Base-by-base conservation (phyloP, 208 protist species). In the Phytomonas sp. region DNA sequence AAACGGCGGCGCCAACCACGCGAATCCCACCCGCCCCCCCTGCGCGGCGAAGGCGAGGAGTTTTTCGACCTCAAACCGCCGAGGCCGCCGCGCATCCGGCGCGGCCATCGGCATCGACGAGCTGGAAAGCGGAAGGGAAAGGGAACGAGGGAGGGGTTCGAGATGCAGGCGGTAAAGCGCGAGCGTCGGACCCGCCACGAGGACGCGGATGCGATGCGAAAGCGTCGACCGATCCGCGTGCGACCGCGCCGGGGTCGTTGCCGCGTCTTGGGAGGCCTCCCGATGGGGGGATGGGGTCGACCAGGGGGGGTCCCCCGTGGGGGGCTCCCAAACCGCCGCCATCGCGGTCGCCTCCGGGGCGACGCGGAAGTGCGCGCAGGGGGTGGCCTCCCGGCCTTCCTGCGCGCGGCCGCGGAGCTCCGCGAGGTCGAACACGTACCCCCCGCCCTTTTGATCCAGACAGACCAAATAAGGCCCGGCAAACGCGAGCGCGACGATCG, bases 21-120 rank as follows among this genome's bases (percentile, higher is more conserved):
- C 78, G 56, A 83, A 89, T 66, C 91, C 82, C 2, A 83, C 76
- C 15, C 59, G 56, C 33, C 78, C 80, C 33, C 85, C 82, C 29
- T 95, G 89, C 5, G 89, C 89, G 4, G 89, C 85, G 75, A 95
- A 95, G 37, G 76, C 73, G 13, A 89, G 56, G 29, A 89, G 31
- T 60, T 88, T 89, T n/a, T 86, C 75, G 63, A 87, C 43, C 62
- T 68, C 64, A 67, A 65, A 4, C 26, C 26, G 32, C 51, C 60
- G 46, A 30, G 37, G n/a, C 23, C 51, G 15, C 28, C 36, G 46
- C 59, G 69, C 40, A 0, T 40, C 70, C 15, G 67, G 53, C 59
- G 60, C 66, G 33, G 59, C 67, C 29, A 61, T 33, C 36, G 26
- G n/a, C 31, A 56, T 15, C 2, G 28, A 56, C n/a, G n/a, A n/a